phyloP scores from a whole-genome alignment of 441 rosid species.

The Kokia cookei region DNA sequence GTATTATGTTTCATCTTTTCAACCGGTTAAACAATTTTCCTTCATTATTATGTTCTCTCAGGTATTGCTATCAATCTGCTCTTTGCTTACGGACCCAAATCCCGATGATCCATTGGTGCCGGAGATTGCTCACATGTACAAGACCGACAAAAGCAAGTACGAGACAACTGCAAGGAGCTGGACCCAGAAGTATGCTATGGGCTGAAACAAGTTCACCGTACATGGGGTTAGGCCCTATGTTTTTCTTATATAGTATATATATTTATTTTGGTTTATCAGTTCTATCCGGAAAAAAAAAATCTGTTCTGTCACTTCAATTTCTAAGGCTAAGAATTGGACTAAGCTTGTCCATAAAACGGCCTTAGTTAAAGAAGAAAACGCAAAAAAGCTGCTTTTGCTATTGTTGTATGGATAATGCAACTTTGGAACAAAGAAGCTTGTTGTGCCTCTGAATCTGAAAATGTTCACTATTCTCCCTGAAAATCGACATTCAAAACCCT shows the following conservation, averaged over 20 bases:
- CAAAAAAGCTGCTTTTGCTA: slow-evolving; percentile 7
- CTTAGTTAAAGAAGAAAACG: slow-evolving; percentile 5
- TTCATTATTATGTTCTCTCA: slow-evolving; percentile 1
- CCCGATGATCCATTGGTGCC: slow-evolving; percentile 90
- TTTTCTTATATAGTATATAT: not conserved
- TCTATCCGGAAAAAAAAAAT: not conserved
- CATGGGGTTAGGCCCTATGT: not conserved
- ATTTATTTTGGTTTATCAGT: not conserved
- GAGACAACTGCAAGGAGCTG: slow-evolving; percentile 84
- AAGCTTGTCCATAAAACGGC: slow-evolving; percentile 12
- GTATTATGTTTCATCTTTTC: not conserved
- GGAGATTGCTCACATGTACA: slow-evolving; percentile 84
- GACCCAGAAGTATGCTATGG: slow-evolving; percentile 92
- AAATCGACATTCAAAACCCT: not conserved
- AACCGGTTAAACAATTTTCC: not conserved
- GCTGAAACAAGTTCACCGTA: slow-evolving; percentile 26
- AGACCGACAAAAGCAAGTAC: slow-evolving; percentile 71
- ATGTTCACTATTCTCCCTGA: not conserved
- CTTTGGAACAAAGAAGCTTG: not conserved
- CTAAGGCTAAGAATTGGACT: slow-evolving; percentile 17
- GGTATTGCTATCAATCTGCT: slow-evolving; percentile 81
- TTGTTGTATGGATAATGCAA: slow-evolving; percentile 33
- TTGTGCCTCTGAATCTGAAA: not conserved
- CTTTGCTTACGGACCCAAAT: slow-evolving; percentile 78
- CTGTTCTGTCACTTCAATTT: slow-evolving; percentile 13